phyloP scores from a whole-genome alignment of 2,329 filamentous ascomycete species.

The Trichoderma sp. region DNA sequence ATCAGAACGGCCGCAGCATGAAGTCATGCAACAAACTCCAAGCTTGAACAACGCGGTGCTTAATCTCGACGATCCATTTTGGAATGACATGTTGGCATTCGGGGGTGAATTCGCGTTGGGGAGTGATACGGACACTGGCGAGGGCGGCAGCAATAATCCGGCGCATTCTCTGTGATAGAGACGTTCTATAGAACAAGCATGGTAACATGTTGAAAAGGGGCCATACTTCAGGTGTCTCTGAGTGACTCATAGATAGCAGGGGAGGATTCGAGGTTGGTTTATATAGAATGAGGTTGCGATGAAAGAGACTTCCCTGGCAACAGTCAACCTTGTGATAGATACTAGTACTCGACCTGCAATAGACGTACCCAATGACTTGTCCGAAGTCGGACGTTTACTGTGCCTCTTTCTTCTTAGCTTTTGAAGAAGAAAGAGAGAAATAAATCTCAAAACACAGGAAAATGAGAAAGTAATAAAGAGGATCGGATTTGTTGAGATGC shows the following conservation, averaged over 20 bases:
- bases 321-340: background rate
- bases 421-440: background rate
- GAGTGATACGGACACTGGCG: background rate
- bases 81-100: background rate
- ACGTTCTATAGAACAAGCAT: background rate
- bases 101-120: background rate
- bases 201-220: background rate
- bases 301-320: background rate
- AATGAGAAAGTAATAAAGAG: background rate
- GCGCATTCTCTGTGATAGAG: background rate
- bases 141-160: background rate
- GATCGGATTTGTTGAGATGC: background rate
- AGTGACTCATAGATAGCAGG: background rate
- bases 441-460: background rate
- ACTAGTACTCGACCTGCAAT: background rate
- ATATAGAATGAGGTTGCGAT: background rate
- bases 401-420: background rate
- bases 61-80: background rate
- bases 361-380: background rate
- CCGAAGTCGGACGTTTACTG: background rate
- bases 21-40: background rate
- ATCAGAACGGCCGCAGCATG: background rate
- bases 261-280: too few relatives aligned
- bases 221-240: background rate
- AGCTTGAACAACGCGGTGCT: background rate